Conservation (phyloP, 2,329 filamentous ascomycete genomes). For the Neonectria punicea region DNA sequence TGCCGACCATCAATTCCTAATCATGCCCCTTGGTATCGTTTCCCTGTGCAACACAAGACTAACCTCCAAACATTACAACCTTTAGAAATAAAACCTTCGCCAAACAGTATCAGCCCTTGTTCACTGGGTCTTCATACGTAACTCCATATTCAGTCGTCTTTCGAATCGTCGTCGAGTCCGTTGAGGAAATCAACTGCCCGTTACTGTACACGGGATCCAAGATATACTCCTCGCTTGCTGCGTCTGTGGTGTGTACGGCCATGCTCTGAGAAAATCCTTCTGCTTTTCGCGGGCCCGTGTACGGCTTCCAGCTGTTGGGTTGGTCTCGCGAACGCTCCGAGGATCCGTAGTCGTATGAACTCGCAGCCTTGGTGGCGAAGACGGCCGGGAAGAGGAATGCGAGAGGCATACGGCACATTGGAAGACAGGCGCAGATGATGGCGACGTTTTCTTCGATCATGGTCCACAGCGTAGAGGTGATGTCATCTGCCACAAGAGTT, state of each 20-base stretch:
- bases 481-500: slow-evolving; percentile 40
- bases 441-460: slow-evolving; percentile 53
- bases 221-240: slow-evolving; percentile 50
- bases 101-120: slow-evolving; percentile 7
- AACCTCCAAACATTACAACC: neutral
- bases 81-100: neutral
- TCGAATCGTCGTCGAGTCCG: slow-evolving; percentile 43
- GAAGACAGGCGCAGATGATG: slow-evolving; percentile 53
- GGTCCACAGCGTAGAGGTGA: slow-evolving; percentile 52
- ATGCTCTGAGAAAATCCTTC: slow-evolving; percentile 42
- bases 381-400: slow-evolving; percentile 49
- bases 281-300: slow-evolving; percentile 44
- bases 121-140: slow-evolving; percentile 43
- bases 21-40: neutral
- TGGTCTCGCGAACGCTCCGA: slow-evolving; percentile 21
- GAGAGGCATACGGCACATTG: slow-evolving; percentile 54
- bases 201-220: slow-evolving; percentile 38
- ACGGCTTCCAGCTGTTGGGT: slow-evolving; percentile 46
- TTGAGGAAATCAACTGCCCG: slow-evolving; percentile 22
- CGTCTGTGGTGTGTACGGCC: slow-evolving; percentile 40
- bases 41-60: neutral
- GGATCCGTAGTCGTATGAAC: slow-evolving; percentile 7
- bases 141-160: slow-evolving; percentile 52
- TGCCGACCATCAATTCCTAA: neutral
- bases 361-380: slow-evolving; percentile 38